These are phyloP conservation scores for Leishmania major DNA, from an alignment of 208 protist genomes.

Conservation along the genomic window DNA sequence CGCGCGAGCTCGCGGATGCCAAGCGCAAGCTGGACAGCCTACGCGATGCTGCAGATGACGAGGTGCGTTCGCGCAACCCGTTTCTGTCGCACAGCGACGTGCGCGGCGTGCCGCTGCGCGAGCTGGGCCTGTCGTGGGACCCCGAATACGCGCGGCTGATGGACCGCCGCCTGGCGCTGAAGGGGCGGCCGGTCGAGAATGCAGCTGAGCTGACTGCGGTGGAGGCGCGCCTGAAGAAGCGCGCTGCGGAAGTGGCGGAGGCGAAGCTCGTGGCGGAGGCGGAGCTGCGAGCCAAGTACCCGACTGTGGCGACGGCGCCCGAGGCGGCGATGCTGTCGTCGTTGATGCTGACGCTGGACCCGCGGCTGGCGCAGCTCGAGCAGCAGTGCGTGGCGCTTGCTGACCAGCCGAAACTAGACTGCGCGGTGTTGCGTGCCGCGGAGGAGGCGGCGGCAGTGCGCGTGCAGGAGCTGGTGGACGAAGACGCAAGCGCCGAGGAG, in stretches of 20 bases:
- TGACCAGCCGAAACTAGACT: no score
- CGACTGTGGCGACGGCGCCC: no score
- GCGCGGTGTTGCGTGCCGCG: no score
- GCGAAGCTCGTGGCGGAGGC: slow-evolving; percentile 25
- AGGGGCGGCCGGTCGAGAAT: slow-evolving; percentile 36
- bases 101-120: slow-evolving; percentile 41
- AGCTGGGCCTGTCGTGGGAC: slow-evolving; percentile 40
- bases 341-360: no score
- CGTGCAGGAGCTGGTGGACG: no score
- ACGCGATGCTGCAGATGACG: slow-evolving; percentile 57
- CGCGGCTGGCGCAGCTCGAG: no score
- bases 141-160: slow-evolving; percentile 11
- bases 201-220: slow-evolving; percentile 18
- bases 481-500: no score
- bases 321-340: no score
- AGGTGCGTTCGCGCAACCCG: slow-evolving; percentile 48
- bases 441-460: no score
- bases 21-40: slow-evolving; percentile 45
- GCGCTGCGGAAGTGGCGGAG: slow-evolving; percentile 33
- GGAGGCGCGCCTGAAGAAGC: slow-evolving; percentile 21
- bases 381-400: no score
- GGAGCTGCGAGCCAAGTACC: slow-evolving; percentile 17
- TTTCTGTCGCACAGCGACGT: slow-evolving; percentile 57
- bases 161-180: slow-evolving; percentile 32
- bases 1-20: slow-evolving; percentile 25